These are phyloP conservation scores for Jimgerdemannia flammicorona DNA, from an alignment of 192 early-diverging fungal species.

Conservation along the genomic window DNA sequence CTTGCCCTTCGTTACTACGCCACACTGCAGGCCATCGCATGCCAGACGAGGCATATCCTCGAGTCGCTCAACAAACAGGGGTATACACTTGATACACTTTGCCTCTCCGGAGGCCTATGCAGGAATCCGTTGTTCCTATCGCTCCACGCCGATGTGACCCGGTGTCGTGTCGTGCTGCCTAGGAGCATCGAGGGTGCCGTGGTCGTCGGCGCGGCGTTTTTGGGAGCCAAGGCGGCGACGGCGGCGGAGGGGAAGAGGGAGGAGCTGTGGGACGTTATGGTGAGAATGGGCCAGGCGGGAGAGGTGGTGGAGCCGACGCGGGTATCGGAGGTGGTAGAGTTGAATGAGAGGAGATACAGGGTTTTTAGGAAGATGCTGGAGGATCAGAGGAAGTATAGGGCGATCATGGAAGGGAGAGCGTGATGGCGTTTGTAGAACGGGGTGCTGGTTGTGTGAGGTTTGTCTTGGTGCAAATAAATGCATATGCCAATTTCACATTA, in stretches of 20 bases:
- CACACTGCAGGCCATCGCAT: slow-evolving; percentile 54
- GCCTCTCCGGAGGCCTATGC: slow-evolving; percentile 64
- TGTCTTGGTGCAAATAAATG: too few species aligned
- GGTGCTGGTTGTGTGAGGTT: too few species aligned
- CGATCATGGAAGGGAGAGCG: slow-evolving; percentile 39
- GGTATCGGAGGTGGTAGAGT: slow-evolving; percentile 20
- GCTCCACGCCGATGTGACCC: slow-evolving; percentile 52
- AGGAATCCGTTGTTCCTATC: slow-evolving; percentile 61
- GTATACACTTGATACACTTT: slow-evolving; percentile 50
- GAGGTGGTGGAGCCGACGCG: slow-evolving; percentile 38
- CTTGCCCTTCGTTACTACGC: slow-evolving; percentile 57
- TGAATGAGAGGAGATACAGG: slow-evolving; percentile 49
- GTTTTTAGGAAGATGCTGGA: slow-evolving; percentile 58
- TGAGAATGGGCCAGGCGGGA: slow-evolving; percentile 39
- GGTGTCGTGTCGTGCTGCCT: slow-evolving; percentile 50
- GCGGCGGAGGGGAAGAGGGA: slow-evolving; percentile 10
- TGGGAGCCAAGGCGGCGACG: slow-evolving; percentile 52
- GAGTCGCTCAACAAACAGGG: slow-evolving; percentile 43
- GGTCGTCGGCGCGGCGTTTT: slow-evolving; percentile 64
- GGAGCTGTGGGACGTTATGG: slow-evolving; percentile 54
- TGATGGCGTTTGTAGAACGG: too few species aligned
- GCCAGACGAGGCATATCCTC: slow-evolving; percentile 62
- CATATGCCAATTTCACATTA: too few species aligned
- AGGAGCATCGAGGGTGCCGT: slow-evolving; percentile 54
- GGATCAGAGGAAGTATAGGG: slow-evolving; percentile 47